phyloP scores from a whole-genome alignment of 345 rosid species.

The Aquilaria malaccensis region DNA sequence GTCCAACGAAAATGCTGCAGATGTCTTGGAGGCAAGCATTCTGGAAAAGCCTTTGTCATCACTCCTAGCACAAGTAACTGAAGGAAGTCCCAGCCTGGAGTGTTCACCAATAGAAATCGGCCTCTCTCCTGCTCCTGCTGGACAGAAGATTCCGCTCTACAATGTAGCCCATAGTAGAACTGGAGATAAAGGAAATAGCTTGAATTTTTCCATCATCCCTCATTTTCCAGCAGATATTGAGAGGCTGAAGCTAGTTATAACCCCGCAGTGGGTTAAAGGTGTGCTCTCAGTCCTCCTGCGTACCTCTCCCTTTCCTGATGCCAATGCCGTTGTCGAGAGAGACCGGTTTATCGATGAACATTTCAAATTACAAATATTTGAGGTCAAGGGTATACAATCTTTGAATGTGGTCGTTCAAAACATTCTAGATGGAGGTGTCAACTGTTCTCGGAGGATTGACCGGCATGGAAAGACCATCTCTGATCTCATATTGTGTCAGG shows the following conservation, averaged over 20 bases:
- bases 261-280: constrained; percentile 64
- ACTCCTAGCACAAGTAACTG: constrained; percentile 9
- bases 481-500: constrained; percentile 63
- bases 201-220: constrained; percentile 82
- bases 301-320: constrained; percentile 35
- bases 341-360: constrained; percentile 31
- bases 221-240: constrained; percentile 46
- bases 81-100: constrained; percentile 6
- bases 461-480: constrained; percentile 83
- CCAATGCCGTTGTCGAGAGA: constrained; percentile 25
- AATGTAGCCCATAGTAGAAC: constrained; percentile 66
- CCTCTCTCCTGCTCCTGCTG: constrained; percentile 44
- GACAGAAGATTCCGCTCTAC: constrained; percentile 58
- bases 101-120: constrained; percentile 8
- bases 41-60: constrained; percentile 13
- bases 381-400: constrained; percentile 59
- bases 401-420: constrained; percentile 70
- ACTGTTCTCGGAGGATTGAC: constrained; percentile 87
- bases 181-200: constrained; percentile 84
- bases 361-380: constrained; percentile 64
- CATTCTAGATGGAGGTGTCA: constrained; percentile 85
- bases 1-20: constrained; percentile 12
- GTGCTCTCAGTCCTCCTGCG: constrained; percentile 49
- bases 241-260: constrained; percentile 52
- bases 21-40: constrained; percentile 16